phyloP scores from a whole-genome alignment of 1,284 basidiomycete species.

The Stygiomarasmius scandens region DNA sequence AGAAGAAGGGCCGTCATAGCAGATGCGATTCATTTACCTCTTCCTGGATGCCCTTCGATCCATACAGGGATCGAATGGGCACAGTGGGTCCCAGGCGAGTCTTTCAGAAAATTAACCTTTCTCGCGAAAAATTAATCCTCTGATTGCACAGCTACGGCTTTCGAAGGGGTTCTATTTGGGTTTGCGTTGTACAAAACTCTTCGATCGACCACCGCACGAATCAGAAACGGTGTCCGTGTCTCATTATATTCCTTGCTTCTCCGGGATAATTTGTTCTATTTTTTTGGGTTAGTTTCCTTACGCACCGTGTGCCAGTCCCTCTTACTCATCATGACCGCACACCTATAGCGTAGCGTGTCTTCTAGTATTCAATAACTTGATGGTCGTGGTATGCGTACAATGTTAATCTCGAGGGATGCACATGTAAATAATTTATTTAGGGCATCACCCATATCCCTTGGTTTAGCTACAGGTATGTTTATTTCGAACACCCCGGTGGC shows the following conservation, averaged over 20 bases:
- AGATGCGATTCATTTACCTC: constrained; percentile 34
- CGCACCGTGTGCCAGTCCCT: neutral
- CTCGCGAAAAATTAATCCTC: too few species aligned
- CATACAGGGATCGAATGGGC: constrained; percentile 50
- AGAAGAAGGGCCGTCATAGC: constrained; percentile 35
- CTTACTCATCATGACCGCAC: neutral
- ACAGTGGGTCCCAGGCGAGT: constrained; percentile 40
- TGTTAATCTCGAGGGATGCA: neutral
- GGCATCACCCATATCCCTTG: constrained; percentile 46
- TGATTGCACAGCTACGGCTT: constrained; percentile 37
- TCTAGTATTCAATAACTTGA: constrained; percentile 45
- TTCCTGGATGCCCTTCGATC: constrained; percentile 46
- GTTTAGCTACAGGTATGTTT: constrained; percentile 46
- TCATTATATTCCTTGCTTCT: constrained; percentile 35
- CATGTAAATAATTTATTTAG: constrained; percentile 20
- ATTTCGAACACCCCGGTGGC: neutral
- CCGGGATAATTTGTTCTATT: constrained; percentile 43
- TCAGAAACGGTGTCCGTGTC: constrained; percentile 20
- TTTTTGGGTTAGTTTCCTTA: constrained; percentile 33
- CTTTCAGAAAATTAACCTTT: neutral
- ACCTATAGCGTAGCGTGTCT: constrained; percentile 31
- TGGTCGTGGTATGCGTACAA: constrained; percentile 41
- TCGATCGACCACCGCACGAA: constrained; percentile 24
- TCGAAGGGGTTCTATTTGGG: constrained; percentile 41
- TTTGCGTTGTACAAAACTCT: constrained; percentile 39